These are phyloP conservation scores for Antitrichia curtipendula DNA, from an alignment of 225 moss, liverwort and hornwort species.

Conservation along the genomic window DNA sequence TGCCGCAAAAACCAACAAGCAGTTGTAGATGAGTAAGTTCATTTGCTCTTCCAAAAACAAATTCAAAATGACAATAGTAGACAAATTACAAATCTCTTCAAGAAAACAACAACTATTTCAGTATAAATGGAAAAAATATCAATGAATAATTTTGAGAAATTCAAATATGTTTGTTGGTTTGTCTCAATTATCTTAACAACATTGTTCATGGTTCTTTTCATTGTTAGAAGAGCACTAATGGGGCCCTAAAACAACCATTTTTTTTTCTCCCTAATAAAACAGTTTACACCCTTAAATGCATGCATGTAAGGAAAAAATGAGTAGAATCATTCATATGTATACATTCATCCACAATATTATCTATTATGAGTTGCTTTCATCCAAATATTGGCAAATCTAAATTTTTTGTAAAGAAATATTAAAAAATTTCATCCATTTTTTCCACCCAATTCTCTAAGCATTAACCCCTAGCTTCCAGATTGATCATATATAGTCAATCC, in stretches of 20 bases:
- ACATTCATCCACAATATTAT: not conserved
- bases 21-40: rapidly evolving
- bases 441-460: not conserved
- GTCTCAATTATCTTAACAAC: not conserved
- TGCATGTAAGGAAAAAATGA: too few relatives aligned
- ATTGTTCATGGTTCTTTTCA: rapidly evolving
- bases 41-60: rapidly evolving
- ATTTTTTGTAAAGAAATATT: not conserved
- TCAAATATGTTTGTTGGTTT: not conserved
- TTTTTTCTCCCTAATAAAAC: rapidly evolving
- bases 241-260: not conserved
- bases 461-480: too few relatives aligned
- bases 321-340: not conserved
- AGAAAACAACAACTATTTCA: not conserved
- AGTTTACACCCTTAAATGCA: rapidly evolving
- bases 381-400: not conserved
- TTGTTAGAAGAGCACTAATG: rapidly evolving
- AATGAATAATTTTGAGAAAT: not conserved
- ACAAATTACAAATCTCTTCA: not conserved
- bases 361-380: not conserved
- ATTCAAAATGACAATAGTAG: not conserved
- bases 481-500: too few relatives aligned
- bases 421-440: not conserved
- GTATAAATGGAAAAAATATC: not conserved
- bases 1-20: not conserved